Evolutionary conservation across 192 early-diverging fungal genomes (phyloP), one percentile per base, ranked within the genome.

Genomic region (Phycomyces blakesleeanus): DNA sequence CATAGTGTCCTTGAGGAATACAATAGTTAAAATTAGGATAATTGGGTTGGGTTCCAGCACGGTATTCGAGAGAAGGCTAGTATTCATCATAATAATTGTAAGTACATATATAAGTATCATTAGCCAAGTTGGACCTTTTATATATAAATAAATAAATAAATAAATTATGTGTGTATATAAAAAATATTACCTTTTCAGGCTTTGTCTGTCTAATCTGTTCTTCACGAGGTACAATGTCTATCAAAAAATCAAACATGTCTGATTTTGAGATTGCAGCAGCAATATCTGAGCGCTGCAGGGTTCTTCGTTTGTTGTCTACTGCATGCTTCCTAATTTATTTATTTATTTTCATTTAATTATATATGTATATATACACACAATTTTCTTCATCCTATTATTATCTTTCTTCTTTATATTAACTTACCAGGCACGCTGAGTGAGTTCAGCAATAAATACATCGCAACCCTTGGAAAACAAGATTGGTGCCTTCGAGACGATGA

Each of bases 161-260:
- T n/a, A n/a, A n/a, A n/a, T n/a, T n/a, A n/a, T n/a, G n/a, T n/a
- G n/a, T n/a, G n/a, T n/a, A n/a, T n/a, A n/a, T n/a, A 39, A 5
- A 27, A 5, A 0, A 40, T 57, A 69, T 61, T 41, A 34, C 26
- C 58, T 37, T 64, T 65, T 55, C 55, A 38, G 1, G 2, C 29
- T 34, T 34, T 34, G 24, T 38, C 22, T 9, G n/a, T 25, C 58
- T 5, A 51, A 55, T 21, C 11, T 59, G 63, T 62, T 93, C 93
- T 55, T 95, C 95, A 34, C 95, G 78, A 1, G 95, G 95, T n/a
- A 98, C 93, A 76, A 98, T 93, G 44, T 98, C 95, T 62, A 98
- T 96, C 66, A 98, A 75, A 69, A 98, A 98, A 69, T 98, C 96
- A 80, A 91, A 98, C 89, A 91, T 90, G 68, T 98, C 96, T 34